Evolutionary conservation across 2,329 filamentous ascomycete genomes (phyloP).

Genomic region (Ceratocystis eucalypticola): DNA sequence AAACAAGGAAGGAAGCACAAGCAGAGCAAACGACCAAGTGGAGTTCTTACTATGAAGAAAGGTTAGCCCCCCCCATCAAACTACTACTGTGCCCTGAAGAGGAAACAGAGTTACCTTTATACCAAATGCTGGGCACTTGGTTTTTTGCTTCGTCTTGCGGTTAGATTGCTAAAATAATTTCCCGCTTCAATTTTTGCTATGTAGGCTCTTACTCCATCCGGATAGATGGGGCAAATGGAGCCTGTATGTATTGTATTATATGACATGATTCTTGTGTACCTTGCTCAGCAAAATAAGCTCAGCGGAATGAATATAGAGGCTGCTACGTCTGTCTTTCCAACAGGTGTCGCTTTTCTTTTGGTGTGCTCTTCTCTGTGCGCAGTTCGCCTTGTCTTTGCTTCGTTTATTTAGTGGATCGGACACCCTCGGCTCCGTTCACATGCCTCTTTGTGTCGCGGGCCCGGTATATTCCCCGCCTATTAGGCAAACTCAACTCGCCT

Average conservation of each 20-base stretch:
- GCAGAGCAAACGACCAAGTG: not conserved
- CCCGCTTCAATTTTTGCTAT: not conserved
- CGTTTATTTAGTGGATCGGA: not conserved
- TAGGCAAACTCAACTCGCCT: not conserved
- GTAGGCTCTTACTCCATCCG: not conserved
- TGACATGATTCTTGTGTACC: no score
- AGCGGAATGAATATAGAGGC: no score
- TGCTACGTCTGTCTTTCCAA: not conserved
- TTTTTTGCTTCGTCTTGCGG: not conserved
- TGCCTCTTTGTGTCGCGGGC: not conserved
- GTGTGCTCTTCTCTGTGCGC: not conserved
- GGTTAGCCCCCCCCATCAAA: not conserved
- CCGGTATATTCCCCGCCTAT: not conserved
- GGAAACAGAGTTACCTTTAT: not conserved
- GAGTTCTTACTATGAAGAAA: not conserved
- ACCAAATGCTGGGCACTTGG: not conserved
- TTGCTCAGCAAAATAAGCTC: not conserved
- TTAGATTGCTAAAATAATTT: not conserved
- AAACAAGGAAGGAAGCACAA: conserved; percentile 21
- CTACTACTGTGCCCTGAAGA: not conserved
- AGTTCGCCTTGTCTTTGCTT: not conserved
- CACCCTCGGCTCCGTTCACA: not conserved
- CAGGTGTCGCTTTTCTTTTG: not conserved
- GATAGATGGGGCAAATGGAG: not conserved
- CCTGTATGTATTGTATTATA: not conserved